Evolutionary conservation across 352 stramenopile species (phyloP), one percentile per base, ranked within the genome.

Genomic region (Phytopythium boreale): DNA sequence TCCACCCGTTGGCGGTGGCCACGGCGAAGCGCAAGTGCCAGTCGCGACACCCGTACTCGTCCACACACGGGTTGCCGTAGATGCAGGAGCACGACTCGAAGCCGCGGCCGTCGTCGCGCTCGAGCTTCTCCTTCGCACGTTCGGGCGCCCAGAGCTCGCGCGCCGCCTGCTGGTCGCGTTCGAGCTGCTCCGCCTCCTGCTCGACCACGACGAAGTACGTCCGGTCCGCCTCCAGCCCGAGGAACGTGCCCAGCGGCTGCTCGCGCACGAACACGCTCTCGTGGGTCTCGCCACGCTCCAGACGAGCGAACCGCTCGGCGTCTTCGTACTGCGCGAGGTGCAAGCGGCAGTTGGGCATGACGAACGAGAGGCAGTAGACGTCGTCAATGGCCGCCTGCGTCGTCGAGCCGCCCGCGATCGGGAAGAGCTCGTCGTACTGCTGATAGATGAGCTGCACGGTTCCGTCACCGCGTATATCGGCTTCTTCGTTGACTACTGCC

Each of bases 31-130:
- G 76, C 24, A 87, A 82, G 64, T 93, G 79, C 89, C 90, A 97
- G 69, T 97, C 85, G 43, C 85, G 90, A 61, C 90, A 97, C 19
- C 87, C 86, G 53, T 97, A 97, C 52, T 97, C 83, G 61, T 97
- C 90, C 34, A 93, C 84, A 55, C 90, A 97, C 39, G 90, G 90
- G 68, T 97, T 97, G 2, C 90, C 89, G 50, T 97, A 95, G 24
- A 96, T 80, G 64, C 90, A 97, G 31, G 81, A 95, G 67, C 90
- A 97, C 24, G 70, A 87, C 70, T 97, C 90, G 57, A 94, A 88
- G 1, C 79, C 83, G 12, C 85, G 67, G 14, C 80, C 82, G 52
- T 93, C 84, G 41, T 84, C 72, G 57, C 87, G 78, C 27, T 71
- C 59, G 5, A 61, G 49, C 22, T 77, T 72, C 31, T 81, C 62